phyloP scores from a whole-genome alignment of 2,329 filamentous ascomycete genomes.

The Fusarium dimerum region DNA sequence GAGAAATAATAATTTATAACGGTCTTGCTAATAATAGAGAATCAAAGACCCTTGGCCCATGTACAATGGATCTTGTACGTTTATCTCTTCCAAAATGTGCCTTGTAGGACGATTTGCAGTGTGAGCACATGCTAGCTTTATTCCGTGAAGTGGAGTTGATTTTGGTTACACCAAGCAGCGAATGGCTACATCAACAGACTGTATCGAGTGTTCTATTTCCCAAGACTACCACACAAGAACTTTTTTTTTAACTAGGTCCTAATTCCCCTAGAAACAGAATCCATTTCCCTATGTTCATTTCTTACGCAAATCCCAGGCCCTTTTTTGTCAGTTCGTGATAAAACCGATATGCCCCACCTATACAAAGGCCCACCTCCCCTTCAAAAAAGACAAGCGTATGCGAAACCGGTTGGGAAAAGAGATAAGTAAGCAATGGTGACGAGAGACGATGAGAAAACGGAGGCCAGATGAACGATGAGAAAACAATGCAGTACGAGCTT shows the following conservation, averaged over 20 bases:
- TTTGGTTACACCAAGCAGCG: too few relatives aligned
- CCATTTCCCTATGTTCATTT: neutral
- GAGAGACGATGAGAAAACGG: neutral
- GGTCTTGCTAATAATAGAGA: too few relatives aligned
- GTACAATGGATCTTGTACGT: too few relatives aligned
- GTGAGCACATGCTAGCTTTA: too few relatives aligned
- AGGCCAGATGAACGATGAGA: slow-evolving; percentile 1
- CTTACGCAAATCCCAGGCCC: neutral
- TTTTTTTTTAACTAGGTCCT: neutral
- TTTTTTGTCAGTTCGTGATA: neutral
- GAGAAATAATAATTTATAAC: too few relatives aligned
- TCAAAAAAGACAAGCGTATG: slow-evolving; percentile 18
- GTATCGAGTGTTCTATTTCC: neutral
- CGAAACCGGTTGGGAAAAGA: slow-evolving; percentile 5
- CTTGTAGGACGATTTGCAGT: too few relatives aligned
- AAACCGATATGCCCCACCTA: neutral
- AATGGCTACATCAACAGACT: neutral
- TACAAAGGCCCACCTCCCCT: neutral
- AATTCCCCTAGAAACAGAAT: neutral
- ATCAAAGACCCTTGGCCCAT: too few relatives aligned
- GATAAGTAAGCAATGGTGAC: neutral
- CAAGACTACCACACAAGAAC: neutral
- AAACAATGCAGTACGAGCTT: slow-evolving; percentile 4
- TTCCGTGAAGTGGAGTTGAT: too few relatives aligned
- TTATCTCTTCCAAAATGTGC: too few relatives aligned